Percentiles rank a stretch among this genome's conserved stretches.
Conservation (phyloP, 176 grass and related monocot species). For the Microstegium vimineum region DNA sequence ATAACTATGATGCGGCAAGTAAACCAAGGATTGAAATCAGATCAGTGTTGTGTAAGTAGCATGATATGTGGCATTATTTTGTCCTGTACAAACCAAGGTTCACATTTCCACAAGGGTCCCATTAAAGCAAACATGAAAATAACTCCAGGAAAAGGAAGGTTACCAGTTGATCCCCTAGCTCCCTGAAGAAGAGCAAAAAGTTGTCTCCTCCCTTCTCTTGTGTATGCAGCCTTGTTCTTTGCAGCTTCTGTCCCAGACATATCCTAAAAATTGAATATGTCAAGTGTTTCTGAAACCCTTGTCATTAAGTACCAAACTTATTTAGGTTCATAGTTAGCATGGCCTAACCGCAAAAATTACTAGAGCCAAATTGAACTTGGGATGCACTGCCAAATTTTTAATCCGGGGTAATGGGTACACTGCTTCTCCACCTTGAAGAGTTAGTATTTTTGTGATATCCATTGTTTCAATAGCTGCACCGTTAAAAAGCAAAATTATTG, state of each 20-base stretch:
- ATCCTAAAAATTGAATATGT: slow-evolving; percentile 58
- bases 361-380: slow-evolving; percentile 92
- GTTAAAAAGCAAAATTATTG: slow-evolving; percentile 18
- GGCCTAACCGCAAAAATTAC: slow-evolving; percentile 82
- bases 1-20: neutral
- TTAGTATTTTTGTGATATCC: slow-evolving; percentile 90
- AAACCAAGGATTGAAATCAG: slow-evolving; percentile 4
- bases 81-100: neutral
- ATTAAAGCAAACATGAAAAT: slow-evolving; percentile 10
- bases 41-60: neutral
- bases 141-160: slow-evolving; percentile 18
- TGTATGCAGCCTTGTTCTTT: slow-evolving; percentile 95
- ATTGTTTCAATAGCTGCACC: slow-evolving; percentile 83
- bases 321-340: slow-evolving; percentile 10
- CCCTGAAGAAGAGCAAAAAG: slow-evolving; percentile 97
- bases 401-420: slow-evolving; percentile 95
- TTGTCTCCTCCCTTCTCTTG: slow-evolving; percentile 93
- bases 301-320: neutral
- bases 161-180: slow-evolving; percentile 97
- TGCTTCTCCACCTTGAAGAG: slow-evolving; percentile 96
- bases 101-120: neutral
- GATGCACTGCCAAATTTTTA: slow-evolving; percentile 75
- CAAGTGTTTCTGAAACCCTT: slow-evolving; percentile 15
- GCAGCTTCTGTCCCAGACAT: slow-evolving; percentile 63
- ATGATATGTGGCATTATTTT: slow-evolving; percentile 1